These are phyloP conservation scores for Emmonsiellopsis sp. DNA, from an alignment of 2,329 filamentous ascomycete species.

Conservation along the genomic window DNA sequence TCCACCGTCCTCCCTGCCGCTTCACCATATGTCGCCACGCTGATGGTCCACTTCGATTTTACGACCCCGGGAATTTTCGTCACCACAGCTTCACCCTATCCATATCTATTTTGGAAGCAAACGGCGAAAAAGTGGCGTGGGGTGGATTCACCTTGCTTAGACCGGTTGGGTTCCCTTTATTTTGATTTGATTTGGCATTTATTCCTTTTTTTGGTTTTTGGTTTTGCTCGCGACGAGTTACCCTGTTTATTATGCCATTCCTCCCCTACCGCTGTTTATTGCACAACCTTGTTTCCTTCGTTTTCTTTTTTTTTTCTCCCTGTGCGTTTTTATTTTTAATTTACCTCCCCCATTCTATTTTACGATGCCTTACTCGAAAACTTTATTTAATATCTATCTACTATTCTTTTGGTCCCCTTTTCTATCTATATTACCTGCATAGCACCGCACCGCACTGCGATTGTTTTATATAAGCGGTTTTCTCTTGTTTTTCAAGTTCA, in stretches of 20 bases:
- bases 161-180: neutral
- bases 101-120: no score
- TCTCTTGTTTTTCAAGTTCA: no score
- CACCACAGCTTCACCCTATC: no score
- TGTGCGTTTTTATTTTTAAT: neutral
- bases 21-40: neutral
- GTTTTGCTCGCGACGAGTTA: neutral
- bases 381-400: neutral
- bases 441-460: neutral
- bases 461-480: no score
- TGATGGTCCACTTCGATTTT: neutral
- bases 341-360: neutral
- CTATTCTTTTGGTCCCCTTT: neutral
- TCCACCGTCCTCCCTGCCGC: neutral
- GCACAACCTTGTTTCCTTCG: neutral
- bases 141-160: neutral
- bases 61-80: no score
- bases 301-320: neutral
- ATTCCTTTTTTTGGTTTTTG: neutral
- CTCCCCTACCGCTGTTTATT: neutral
- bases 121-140: neutral
- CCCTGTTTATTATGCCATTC: neutral
- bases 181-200: neutral
- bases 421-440: neutral
- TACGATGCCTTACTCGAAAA: constrained; percentile 1